Evolutionary conservation across 352 stramenopile species (phyloP).

Genomic region (Globisporangium barbulae): DNA sequence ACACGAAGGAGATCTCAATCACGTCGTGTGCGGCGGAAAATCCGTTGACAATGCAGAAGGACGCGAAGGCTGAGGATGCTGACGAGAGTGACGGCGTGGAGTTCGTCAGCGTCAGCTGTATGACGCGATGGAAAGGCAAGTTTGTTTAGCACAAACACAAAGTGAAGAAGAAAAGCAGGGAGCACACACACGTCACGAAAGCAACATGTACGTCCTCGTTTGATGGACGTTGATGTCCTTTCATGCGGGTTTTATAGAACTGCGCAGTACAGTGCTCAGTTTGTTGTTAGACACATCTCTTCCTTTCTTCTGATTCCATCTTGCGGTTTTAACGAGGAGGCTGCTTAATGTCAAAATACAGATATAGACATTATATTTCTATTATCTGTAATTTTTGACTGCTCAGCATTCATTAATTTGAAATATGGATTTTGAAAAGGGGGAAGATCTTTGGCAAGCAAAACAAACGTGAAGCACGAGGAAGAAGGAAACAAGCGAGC

Average conservation of each 20-base stretch:
- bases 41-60: background rate
- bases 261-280: background rate
- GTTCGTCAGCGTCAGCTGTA: constrained; percentile 47
- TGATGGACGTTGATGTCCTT: no score
- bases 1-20: constrained; percentile 62
- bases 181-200: background rate
- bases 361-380: no score
- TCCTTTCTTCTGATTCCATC: no score
- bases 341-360: no score
- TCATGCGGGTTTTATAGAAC: background rate
- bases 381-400: no score
- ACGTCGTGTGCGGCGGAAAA: constrained; percentile 40
- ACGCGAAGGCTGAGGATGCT: background rate
- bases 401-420: no score
- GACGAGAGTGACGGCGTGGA: constrained; percentile 6
- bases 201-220: no score
- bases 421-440: constrained; percentile 1
- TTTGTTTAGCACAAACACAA: constrained; percentile 38
- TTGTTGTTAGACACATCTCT: no score
- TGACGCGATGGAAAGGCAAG: constrained; percentile 63
- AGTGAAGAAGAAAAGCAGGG: background rate
- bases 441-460: constrained; percentile 8
- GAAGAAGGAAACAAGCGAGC: constrained; percentile 9
- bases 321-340: no score
- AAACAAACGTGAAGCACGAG: constrained; percentile 16